Conservation (phyloP, 2,329 filamentous ascomycete species). For the Ceratocystis huliohia region DNA sequence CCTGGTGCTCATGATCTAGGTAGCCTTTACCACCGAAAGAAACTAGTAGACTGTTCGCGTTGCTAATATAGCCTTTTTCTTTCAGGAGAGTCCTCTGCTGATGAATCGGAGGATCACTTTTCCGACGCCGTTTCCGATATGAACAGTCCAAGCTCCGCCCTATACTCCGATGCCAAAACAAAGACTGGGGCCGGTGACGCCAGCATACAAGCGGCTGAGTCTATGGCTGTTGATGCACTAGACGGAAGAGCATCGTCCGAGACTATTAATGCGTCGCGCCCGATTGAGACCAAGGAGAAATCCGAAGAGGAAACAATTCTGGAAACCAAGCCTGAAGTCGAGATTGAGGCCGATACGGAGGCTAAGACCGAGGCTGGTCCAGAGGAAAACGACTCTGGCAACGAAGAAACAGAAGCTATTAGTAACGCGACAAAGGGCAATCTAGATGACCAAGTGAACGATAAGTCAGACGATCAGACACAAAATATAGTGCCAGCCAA, state of each 20-base stretch:
- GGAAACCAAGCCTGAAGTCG: neutral
- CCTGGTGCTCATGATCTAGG: conserved; percentile 49
- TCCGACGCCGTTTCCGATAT: conserved; percentile 49
- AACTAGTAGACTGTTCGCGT: conserved; percentile 3
- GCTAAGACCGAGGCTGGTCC: neutral
- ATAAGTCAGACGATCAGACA: neutral
- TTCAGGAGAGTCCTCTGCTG: conserved; percentile 18
- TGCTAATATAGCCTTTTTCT: neutral
- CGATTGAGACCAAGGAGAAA: conserved; percentile 6
- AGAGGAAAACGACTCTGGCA: neutral
- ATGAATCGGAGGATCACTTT: conserved; percentile 56
- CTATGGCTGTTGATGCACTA: conserved; percentile 38
- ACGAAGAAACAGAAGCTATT: neutral
- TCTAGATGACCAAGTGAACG: neutral
- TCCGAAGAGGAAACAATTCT: conserved; percentile 15
- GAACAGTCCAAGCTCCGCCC: conserved; percentile 31
- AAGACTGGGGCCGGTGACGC: conserved; percentile 1
- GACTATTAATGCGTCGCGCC: conserved; percentile 23
- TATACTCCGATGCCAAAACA: conserved; percentile 39
- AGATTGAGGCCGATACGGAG: neutral
- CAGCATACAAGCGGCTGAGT: conserved; percentile 38
- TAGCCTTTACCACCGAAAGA: conserved; percentile 25
- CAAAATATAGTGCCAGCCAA: neutral
- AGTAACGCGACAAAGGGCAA: neutral
- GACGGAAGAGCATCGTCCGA: conserved; percentile 24